A percentile compares a stretch with the other conserved stretches of the same genome.
Conservation (phyloP, 2,329 filamentous ascomycete species). For the Colletotrichum coccodes region DNA sequence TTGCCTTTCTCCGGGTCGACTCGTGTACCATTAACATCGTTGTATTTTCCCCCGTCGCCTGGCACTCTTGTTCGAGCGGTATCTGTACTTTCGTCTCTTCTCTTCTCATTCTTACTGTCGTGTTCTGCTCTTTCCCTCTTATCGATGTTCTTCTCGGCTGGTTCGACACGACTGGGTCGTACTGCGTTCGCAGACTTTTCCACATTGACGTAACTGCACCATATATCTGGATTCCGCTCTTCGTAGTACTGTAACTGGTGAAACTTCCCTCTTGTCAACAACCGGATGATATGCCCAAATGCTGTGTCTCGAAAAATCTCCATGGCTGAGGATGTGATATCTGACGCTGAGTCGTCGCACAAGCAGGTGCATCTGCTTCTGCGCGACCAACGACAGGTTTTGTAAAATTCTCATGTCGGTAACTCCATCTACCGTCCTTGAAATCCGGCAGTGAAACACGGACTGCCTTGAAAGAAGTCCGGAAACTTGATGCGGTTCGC, state of each 20-base stretch:
- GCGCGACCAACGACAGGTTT: not conserved
- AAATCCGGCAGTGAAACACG: not conserved
- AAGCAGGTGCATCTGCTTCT: no score
- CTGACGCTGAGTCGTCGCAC: no score
- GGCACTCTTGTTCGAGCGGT: not conserved
- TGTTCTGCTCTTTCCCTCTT: not conserved
- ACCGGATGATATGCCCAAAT: not conserved
- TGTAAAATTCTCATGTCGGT: not conserved
- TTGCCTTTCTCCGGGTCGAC: not conserved
- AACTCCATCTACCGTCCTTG: not conserved
- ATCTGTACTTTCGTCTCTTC: not conserved
- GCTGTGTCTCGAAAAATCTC: constrained; percentile 16
- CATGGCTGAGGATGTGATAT: not conserved
- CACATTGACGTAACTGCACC: constrained; percentile 5
- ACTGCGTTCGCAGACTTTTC: not conserved
- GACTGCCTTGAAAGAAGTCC: not conserved
- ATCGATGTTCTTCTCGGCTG: not conserved
- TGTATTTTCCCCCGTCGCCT: not conserved
- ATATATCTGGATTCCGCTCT: not conserved
- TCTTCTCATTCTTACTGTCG: no score
- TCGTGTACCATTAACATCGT: not conserved
- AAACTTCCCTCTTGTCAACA: not conserved
- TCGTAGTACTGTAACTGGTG: constrained; percentile 13
- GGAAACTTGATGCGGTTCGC: no score
- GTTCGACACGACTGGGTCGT: not conserved